Evolutionary conservation across 116 monocot genomes (phyloP).

Genomic region (Trichopus zeylanicus): DNA sequence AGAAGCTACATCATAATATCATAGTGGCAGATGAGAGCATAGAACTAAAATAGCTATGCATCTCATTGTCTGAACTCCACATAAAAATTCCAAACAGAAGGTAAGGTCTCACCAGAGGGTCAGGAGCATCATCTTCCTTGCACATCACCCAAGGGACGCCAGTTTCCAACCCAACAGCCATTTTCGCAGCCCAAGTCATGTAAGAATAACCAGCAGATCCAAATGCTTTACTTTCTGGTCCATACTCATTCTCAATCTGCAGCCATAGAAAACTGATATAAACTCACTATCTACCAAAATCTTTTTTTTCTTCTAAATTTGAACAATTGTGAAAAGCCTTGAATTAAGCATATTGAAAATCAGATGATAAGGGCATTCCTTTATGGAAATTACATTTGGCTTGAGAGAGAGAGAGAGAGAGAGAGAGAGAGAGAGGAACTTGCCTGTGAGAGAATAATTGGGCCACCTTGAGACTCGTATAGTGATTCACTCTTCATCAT

Average conservation of each 20-base stretch:
- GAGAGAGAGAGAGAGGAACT: slow-evolving; percentile 2
- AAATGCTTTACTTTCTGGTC: slow-evolving; percentile 68
- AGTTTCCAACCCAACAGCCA: slow-evolving; percentile 75
- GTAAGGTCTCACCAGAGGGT: slow-evolving; percentile 65
- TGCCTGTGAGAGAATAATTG: slow-evolving; percentile 96
- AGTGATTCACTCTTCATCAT: slow-evolving; percentile 92
- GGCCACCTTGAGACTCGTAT: slow-evolving; percentile 92
- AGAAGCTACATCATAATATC: too few species aligned
- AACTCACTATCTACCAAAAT: background rate
- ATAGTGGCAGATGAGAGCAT: too few species aligned
- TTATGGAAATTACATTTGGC: too few species aligned
- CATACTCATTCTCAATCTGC: slow-evolving; percentile 99
- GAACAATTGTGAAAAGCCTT: too few species aligned
- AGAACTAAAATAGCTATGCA: too few species aligned
- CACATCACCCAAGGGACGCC: slow-evolving; percentile 99
- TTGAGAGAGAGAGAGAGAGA: background rate
- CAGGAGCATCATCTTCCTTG: slow-evolving; percentile 99
- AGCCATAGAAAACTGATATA: slow-evolving; percentile 10
- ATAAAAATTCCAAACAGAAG: background rate
- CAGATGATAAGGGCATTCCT: too few species aligned
- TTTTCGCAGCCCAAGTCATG: slow-evolving; percentile 83
- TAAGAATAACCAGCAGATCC: slow-evolving; percentile 69
- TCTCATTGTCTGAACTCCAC: background rate
- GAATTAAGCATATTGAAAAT: too few species aligned
- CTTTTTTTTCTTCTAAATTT: background rate